phyloP scores from a whole-genome alignment of 495 filamentous ascomycete genomes.

The Talaromyces ruber region DNA sequence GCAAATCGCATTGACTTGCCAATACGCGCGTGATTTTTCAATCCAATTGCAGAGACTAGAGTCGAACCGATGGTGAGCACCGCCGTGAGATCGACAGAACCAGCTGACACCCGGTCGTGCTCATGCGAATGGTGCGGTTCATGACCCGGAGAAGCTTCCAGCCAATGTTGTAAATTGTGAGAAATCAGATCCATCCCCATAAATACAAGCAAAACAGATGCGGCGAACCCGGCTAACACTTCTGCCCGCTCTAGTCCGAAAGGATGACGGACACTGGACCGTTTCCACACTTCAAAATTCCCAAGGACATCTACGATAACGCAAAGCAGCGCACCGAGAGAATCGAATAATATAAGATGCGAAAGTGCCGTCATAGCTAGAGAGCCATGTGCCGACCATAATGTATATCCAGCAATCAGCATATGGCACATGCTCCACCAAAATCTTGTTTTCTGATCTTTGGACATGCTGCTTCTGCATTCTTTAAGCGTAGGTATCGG shows the following conservation, averaged over 20 bases:
- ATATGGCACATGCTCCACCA: conserved; percentile 89
- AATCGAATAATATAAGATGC: conserved; percentile 90
- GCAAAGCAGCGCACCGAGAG: conserved; percentile 84
- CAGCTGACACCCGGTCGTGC: conserved; percentile 60
- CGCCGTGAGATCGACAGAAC: conserved; percentile 72
- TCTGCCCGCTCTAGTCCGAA: conserved; percentile 90
- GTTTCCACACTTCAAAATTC: conserved; percentile 97
- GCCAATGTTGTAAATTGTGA: conserved; percentile 82
- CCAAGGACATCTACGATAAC: conserved; percentile 84
- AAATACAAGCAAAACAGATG: conserved; percentile 90
- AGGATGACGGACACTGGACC: conserved; percentile 84
- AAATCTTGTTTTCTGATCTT: conserved; percentile 70
- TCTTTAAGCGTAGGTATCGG: conserved; percentile 89
- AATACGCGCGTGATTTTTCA: conserved; percentile 92
- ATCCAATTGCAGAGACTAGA: conserved; percentile 72
- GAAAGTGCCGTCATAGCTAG: conserved; percentile 88
- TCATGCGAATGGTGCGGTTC: conserved; percentile 62
- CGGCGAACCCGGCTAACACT: conserved; percentile 92
- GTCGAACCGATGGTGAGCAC: conserved; percentile 84
- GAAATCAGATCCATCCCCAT: conserved; percentile 94
- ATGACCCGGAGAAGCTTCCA: conserved; percentile 52
- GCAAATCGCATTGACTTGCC: conserved; percentile 73
- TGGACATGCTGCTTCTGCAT: conserved; percentile 75
- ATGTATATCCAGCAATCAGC: conserved; percentile 68
- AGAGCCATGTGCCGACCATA: conserved; percentile 79